Conservation (phyloP, 164 flowering plant genomes). For the Kingdonia uniflora region DNA sequence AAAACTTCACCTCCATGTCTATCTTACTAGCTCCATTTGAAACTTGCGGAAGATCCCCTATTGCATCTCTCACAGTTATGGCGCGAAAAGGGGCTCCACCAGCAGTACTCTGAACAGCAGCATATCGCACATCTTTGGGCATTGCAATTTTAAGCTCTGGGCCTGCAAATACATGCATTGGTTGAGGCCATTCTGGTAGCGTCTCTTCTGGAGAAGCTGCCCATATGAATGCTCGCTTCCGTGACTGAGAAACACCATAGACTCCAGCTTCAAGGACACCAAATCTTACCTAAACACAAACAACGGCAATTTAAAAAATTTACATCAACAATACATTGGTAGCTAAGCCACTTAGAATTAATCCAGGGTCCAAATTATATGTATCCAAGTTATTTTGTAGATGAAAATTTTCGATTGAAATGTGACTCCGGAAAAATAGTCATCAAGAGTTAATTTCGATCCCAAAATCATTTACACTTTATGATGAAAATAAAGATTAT, state of each 20-base stretch:
- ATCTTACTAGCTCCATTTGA: slow-evolving; percentile 59
- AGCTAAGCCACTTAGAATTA: not conserved
- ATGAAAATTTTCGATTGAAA: not conserved
- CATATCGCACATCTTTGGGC: slow-evolving; percentile 44
- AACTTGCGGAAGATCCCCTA: slow-evolving; percentile 87
- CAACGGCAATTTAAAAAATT: not conserved
- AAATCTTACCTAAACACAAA: slow-evolving; percentile 64
- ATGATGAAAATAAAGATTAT: too few relatives aligned
- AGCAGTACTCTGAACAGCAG: slow-evolving; percentile 78
- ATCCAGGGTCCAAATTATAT: not conserved
- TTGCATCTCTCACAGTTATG: slow-evolving; percentile 81
- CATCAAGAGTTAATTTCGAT: too few relatives aligned
- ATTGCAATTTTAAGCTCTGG: slow-evolving; percentile 68
- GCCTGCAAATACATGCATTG: slow-evolving; percentile 87
- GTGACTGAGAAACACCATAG: slow-evolving; percentile 86
- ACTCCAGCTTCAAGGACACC: slow-evolving; percentile 95
- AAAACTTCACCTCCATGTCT: slow-evolving; percentile 34
- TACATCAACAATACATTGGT: not conserved
- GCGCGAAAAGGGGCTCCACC: slow-evolving; percentile 85
- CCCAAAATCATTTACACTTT: too few relatives aligned
- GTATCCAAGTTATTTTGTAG: not conserved
- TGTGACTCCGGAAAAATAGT: too few relatives aligned
- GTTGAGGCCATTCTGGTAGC: slow-evolving; percentile 97
- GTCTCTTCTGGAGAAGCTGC: slow-evolving; percentile 84
- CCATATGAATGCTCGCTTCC: slow-evolving; percentile 95